These are phyloP conservation scores for Piloderma croceum DNA, from an alignment of 768 basidiomycete species.

Conservation along the genomic window DNA sequence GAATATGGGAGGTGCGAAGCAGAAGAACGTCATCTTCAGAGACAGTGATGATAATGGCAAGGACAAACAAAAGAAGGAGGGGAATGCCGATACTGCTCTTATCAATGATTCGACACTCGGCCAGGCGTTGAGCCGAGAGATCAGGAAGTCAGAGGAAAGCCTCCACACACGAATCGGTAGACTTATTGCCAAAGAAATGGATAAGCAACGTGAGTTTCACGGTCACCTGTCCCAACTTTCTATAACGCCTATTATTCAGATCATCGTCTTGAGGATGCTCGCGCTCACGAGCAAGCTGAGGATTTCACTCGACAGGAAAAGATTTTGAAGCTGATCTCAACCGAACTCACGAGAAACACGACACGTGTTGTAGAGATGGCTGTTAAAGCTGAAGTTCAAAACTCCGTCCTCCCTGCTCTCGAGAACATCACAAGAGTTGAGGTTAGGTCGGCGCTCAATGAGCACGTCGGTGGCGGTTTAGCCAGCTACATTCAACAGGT, in stretches of 20 bases:
- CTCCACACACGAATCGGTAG: slow-evolving; percentile 73
- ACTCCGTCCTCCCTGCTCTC: slow-evolving; percentile 75
- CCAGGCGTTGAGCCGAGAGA: slow-evolving; percentile 65
- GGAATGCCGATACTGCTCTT: slow-evolving; percentile 31
- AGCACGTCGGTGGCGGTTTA: slow-evolving; percentile 70
- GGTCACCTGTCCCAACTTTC: slow-evolving; percentile 2
- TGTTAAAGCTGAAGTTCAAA: slow-evolving; percentile 80
- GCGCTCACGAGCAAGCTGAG: slow-evolving; percentile 69
- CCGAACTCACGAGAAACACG: slow-evolving; percentile 80
- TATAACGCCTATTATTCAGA: slow-evolving; percentile 38
- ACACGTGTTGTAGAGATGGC: slow-evolving; percentile 87
- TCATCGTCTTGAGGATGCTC: slow-evolving; percentile 78
- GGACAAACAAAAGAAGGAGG: slow-evolving; percentile 35
- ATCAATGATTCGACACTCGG: slow-evolving; percentile 52
- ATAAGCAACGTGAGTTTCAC: slow-evolving; percentile 71
- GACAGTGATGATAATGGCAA: slow-evolving; percentile 39
- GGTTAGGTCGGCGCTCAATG: slow-evolving; percentile 71
- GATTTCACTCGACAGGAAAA: slow-evolving; percentile 85
- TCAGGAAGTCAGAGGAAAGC: slow-evolving; percentile 77
- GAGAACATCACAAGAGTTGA: slow-evolving; percentile 79
- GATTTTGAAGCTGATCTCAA: slow-evolving; percentile 83
- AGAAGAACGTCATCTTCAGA: slow-evolving; percentile 60
- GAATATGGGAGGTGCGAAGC: slow-evolving; percentile 36
- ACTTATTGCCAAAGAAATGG: slow-evolving; percentile 80
- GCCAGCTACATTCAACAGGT: slow-evolving; percentile 73